Base-by-base conservation (phyloP, 352 stramenopile genomes). In the Phytophthora constricta region DNA sequence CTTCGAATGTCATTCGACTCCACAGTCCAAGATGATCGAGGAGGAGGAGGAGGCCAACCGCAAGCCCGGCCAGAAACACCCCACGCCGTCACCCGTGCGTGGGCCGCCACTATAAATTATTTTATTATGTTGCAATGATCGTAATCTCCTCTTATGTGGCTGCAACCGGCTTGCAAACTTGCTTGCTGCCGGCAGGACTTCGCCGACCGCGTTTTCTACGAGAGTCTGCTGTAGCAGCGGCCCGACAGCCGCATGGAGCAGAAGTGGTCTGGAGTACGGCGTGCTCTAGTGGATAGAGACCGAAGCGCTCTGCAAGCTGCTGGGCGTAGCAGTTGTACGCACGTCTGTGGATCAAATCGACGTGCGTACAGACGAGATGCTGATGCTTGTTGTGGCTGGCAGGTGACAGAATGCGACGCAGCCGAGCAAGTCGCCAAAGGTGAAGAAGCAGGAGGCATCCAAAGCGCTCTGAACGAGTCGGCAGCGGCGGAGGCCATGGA, bases 201-300 rank as follows among this genome's bases (percentile, higher is more conserved):
- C 68, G 88, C 88, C 27, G 90, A 97, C 50, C 86, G 90, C 56
- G 90, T 97, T 14, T 97, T 97, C 71, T 97, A 97, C 66, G 90
- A 97, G 77, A 96, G 88, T 63, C 60, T 97, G 61, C 68, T 95
- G 58, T 82, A 92, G 52, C 90, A 97, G 74, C 84, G 86, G 13
- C 88, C 90, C 0, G 68, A 92, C 45, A 96, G 87, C 55, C 84
- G 74, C 70, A 97, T 97, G 87, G 90, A 84, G 16, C 78, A 87
- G 65, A 97, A 97, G 64, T 97, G 90, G 90, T 58, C 79, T 97
- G 20, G 90, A 97, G 73, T 92, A 96, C 65, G 90, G 90, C 57
- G 85, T 97, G 43, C 86, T 97, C 60, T 92, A 96, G 62, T 94
- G 86, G 86, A 74, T 78, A 7, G 88, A 96, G 53, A 84, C 88